Conservation (phyloP, 805 yeast species). For the Ascoidea rubescens region DNA sequence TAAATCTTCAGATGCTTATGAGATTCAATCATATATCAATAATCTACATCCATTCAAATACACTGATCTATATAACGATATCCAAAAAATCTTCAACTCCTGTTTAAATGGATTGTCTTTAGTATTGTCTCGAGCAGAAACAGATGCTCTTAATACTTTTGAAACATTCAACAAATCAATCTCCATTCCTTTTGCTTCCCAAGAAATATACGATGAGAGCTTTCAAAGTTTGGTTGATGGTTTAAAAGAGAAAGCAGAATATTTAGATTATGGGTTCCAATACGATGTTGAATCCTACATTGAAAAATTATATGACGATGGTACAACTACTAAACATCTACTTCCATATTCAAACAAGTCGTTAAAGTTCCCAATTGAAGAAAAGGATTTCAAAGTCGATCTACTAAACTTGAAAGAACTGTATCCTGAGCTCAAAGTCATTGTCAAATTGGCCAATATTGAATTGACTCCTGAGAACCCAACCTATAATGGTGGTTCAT, state of each 20-base stretch:
- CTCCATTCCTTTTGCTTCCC: background rate
- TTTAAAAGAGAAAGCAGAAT: constrained; percentile 2
- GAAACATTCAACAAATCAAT: no score
- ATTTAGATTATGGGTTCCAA: background rate
- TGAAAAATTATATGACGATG: background rate
- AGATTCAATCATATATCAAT: constrained; percentile 24
- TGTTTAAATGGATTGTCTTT: constrained; percentile 21
- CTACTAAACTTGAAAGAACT: constrained; percentile 1
- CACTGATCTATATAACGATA: constrained; percentile 16
- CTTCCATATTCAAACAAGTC: background rate
- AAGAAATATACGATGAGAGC: constrained; percentile 1
- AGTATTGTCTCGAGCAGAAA: constrained; percentile 15
- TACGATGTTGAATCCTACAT: background rate
- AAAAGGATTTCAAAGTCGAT: background rate
- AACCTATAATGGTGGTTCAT: constrained; percentile 23
- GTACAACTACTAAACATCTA: background rate
- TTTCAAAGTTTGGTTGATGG: background rate
- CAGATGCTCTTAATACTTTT: no score
- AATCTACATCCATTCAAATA: constrained; percentile 22
- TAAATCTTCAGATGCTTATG: constrained; percentile 8
- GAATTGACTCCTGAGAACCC: constrained; percentile 27
- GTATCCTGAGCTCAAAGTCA: constrained; percentile 20
- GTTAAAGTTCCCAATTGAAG: background rate
- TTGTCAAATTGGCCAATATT: constrained; percentile 26
- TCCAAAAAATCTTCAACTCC: constrained; percentile 19